Conservation (phyloP, 371 early-diverging fungal species). For the Actinomucor elegans region DNA sequence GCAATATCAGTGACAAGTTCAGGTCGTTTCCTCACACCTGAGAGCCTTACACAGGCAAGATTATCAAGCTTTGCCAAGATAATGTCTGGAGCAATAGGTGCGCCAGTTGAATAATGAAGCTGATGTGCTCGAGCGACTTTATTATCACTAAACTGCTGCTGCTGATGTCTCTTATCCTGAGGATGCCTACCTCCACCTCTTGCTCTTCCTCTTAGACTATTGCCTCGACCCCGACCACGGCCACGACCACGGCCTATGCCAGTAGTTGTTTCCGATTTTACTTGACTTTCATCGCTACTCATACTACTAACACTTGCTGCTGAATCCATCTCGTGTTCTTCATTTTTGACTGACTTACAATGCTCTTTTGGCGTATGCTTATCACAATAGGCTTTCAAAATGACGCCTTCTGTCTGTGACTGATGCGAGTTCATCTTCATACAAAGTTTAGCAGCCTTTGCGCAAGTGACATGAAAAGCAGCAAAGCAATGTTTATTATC, state of each 20-base stretch:
- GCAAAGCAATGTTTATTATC: constrained; percentile 82
- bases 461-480: constrained; percentile 96
- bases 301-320: neutral
- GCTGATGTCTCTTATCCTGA: neutral
- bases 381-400: constrained; percentile 77
- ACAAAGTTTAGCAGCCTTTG: constrained; percentile 78
- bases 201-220: neutral
- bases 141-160: constrained; percentile 15
- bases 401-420: constrained; percentile 53
- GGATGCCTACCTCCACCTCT: neutral
- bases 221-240: neutral
- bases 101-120: constrained; percentile 55
- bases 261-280: neutral
- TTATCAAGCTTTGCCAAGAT: constrained; percentile 67
- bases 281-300: constrained; percentile 1
- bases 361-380: constrained; percentile 80
- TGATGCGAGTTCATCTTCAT: constrained; percentile 77
- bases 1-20: constrained; percentile 69
- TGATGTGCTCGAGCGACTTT: constrained; percentile 64
- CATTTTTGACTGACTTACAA: constrained; percentile 8
- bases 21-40: constrained; percentile 48
- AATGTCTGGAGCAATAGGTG: constrained; percentile 67
- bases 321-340: constrained; percentile 39
- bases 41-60: constrained; percentile 38
- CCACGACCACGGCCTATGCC: constrained; percentile 1